A percentile compares a stretch with the other conserved stretches of the same genome.
These are phyloP conservation scores for Kodamaea neixiangensis DNA, from an alignment of 805 yeast genomes.

Conservation along the genomic window DNA sequence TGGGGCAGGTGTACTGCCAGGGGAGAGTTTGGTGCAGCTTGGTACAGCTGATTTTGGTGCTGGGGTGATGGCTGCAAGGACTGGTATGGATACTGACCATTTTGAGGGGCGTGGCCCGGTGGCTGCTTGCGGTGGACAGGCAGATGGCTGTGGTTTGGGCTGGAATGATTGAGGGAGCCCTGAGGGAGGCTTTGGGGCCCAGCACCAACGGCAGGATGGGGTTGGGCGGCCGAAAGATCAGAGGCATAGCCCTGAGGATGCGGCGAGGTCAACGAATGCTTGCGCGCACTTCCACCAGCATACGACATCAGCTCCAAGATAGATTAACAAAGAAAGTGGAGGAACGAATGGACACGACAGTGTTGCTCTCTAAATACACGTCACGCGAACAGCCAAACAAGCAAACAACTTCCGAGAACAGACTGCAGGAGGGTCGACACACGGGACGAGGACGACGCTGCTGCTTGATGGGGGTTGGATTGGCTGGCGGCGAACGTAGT, in stretches of 20 bases:
- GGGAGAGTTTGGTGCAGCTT: neutral
- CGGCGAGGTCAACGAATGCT: constrained; percentile 7
- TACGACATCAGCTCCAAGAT: constrained; percentile 6
- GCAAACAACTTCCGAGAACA: neutral
- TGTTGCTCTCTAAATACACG: neutral
- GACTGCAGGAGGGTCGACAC: neutral
- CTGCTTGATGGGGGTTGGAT: neutral
- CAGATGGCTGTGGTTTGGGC: neutral
- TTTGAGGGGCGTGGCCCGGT: neutral
- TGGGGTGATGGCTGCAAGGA: neutral
- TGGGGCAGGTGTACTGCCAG: constrained; percentile 3
- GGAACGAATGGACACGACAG: neutral
- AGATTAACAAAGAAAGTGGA: neutral
- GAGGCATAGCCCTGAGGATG: constrained; percentile 8
- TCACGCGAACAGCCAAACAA: neutral
- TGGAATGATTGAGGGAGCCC: neutral
- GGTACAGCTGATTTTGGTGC: neutral
- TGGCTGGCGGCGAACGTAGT: neutral
- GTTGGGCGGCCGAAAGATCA: neutral
- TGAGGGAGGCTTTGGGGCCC: neutral
- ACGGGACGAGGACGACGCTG: neutral
- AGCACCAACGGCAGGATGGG: neutral
- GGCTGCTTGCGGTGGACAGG: neutral
- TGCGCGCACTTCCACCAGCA: constrained; percentile 2
- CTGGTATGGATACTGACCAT: neutral